phyloP scores from a whole-genome alignment of 1,284 basidiomycete species.

The Cystobasidium sp. region DNA sequence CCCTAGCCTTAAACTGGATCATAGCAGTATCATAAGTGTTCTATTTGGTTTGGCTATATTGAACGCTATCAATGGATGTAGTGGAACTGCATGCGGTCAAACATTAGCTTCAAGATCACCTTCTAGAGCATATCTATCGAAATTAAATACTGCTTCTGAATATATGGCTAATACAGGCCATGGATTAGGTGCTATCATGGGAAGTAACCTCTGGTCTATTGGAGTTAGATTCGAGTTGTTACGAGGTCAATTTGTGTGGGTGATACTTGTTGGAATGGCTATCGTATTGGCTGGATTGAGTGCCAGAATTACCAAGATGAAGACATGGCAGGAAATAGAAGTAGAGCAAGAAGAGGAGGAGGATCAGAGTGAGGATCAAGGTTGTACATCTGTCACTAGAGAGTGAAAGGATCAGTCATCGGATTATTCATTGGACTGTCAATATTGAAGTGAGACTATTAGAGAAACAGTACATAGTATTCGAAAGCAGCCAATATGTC shows the following conservation, averaged over 20 bases:
- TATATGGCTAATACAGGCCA: slow-evolving; percentile 9
- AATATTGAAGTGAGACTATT: too few species aligned
- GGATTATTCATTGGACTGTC: too few species aligned
- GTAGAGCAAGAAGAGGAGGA: slow-evolving; percentile 6
- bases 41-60: background rate
- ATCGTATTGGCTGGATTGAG: background rate
- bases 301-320: background rate
- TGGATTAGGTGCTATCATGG: slow-evolving; percentile 4
- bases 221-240: background rate
- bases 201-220: slow-evolving; percentile 6
- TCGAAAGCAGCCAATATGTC: too few species aligned
- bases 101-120: slow-evolving; percentile 3
- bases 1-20: background rate
- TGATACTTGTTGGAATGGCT: slow-evolving; percentile 3
- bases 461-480: too few species aligned
- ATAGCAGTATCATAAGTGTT: background rate
- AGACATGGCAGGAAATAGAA: slow-evolving; percentile 17
- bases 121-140: background rate
- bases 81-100: background rate
- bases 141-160: slow-evolving; percentile 9
- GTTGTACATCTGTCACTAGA: too few species aligned
- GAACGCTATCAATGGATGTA: background rate
- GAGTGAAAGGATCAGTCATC: too few species aligned
- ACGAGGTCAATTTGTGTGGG: background rate
- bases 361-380: too few species aligned